Conservation (phyloP, 805 yeast genomes). For the Ogataea polymorpha region DNA sequence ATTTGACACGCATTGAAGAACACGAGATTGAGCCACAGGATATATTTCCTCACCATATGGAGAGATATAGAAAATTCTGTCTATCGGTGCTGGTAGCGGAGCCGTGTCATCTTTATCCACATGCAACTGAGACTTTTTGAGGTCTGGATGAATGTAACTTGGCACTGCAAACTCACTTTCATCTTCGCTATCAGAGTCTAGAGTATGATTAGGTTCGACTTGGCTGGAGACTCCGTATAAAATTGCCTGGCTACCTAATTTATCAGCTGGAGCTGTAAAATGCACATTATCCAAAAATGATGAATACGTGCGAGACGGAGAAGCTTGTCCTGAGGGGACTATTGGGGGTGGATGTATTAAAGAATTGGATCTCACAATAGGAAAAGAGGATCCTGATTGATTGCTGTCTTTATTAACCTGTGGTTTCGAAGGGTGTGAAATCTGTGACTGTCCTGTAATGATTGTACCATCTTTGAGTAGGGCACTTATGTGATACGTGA, state of each 20-base stretch:
- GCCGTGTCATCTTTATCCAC: slow-evolving; percentile 57
- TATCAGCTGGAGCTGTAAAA: not conserved
- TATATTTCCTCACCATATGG: slow-evolving; percentile 85
- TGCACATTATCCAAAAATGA: not conserved
- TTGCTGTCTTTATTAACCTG: not conserved
- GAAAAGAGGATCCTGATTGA: not conserved
- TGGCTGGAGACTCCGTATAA: slow-evolving; percentile 16
- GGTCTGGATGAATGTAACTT: slow-evolving; percentile 75
- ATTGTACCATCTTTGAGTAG: slow-evolving; percentile 61
- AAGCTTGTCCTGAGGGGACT: slow-evolving; percentile 13
- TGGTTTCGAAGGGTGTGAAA: slow-evolving; percentile 69
- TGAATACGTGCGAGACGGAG: slow-evolving; percentile 9
- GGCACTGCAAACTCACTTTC: slow-evolving; percentile 57
- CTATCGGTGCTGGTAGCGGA: slow-evolving; percentile 73
- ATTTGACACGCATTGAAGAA: slow-evolving; percentile 44
- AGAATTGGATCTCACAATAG: slow-evolving; percentile 18
- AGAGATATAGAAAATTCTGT: slow-evolving; percentile 72
- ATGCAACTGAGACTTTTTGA: slow-evolving; percentile 69
- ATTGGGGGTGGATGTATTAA: slow-evolving; percentile 23
- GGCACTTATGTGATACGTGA: slow-evolving; percentile 85
- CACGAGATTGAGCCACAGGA: slow-evolving; percentile 69
- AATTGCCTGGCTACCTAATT: slow-evolving; percentile 19
- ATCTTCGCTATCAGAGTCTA: slow-evolving; percentile 14
- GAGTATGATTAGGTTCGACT: not conserved
- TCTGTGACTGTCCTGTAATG: slow-evolving; percentile 89